These are phyloP conservation scores for Russula sp. DNA, from an alignment of 768 basidiomycete genomes.

Conservation along the genomic window DNA sequence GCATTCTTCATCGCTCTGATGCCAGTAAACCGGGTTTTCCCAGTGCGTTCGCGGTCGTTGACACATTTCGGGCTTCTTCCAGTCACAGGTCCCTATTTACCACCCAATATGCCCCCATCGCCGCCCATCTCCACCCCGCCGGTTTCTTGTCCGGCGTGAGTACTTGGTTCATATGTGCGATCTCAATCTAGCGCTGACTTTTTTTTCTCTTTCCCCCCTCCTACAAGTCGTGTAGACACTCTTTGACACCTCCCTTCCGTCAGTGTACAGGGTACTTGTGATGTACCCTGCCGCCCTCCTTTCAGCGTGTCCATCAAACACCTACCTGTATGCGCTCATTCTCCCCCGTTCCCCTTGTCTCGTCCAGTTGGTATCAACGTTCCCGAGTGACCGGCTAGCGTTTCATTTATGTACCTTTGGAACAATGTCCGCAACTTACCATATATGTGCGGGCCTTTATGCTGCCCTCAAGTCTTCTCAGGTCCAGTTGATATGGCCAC, in stretches of 20 bases:
- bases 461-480: neutral
- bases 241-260: constrained; percentile 36
- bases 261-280: constrained; percentile 13
- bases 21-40: neutral
- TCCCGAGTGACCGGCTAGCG: constrained; percentile 61
- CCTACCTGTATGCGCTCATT: constrained; percentile 80
- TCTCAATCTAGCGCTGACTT: neutral
- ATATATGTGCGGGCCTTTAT: constrained; percentile 53
- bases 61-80: constrained; percentile 2
- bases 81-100: constrained; percentile 10
- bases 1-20: neutral
- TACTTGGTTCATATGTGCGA: neutral
- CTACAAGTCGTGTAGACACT: constrained; percentile 57
- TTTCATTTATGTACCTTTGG: constrained; percentile 67
- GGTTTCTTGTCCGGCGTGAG: constrained; percentile 76
- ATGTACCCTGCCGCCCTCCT: constrained; percentile 13
- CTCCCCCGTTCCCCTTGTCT: constrained; percentile 84
- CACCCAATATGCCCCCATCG: constrained; percentile 45
- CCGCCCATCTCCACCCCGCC: constrained; percentile 57
- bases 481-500: neutral
- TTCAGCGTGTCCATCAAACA: constrained; percentile 67
- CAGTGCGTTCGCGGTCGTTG: neutral
- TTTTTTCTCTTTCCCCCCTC: constrained; percentile 28
- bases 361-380: constrained; percentile 82
- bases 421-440: constrained; percentile 76